These are phyloP conservation scores for Phytophthora uliginosa DNA, from an alignment of 352 stramenopile genomes.

Conservation along the genomic window DNA sequence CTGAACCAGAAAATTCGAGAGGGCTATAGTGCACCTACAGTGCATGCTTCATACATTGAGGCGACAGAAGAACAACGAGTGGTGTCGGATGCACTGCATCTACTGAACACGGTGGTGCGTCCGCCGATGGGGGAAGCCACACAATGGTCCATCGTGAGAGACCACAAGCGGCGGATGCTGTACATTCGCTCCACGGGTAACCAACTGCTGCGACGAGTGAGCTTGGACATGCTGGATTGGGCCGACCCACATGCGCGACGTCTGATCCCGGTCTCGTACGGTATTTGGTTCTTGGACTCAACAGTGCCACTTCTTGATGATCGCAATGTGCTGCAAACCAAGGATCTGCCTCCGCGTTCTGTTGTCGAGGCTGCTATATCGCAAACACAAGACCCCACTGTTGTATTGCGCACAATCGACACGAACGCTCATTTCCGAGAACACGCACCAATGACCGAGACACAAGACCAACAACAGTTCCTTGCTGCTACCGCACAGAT, in stretches of 20 bases:
- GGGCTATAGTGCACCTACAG: constrained; percentile 46
- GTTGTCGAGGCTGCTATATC: constrained; percentile 51
- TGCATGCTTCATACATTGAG: constrained; percentile 56
- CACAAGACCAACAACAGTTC: constrained; percentile 18
- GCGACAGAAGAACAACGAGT: constrained; percentile 62
- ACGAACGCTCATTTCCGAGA: neutral
- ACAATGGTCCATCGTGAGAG: constrained; percentile 77
- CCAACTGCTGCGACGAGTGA: constrained; percentile 69
- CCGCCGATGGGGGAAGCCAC: constrained; percentile 59
- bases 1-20: constrained; percentile 56
- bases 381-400: constrained; percentile 3
- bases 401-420: constrained; percentile 9
- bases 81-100: constrained; percentile 66
- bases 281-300: constrained; percentile 73
- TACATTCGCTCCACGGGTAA: constrained; percentile 82
- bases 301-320: constrained; percentile 54
- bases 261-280: constrained; percentile 69
- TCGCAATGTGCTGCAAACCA: constrained; percentile 51
- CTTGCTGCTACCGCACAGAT: constrained; percentile 24
- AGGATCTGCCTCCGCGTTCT: constrained; percentile 69
- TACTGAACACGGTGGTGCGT: constrained; percentile 75
- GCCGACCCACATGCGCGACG: constrained; percentile 42
- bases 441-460: neutral
- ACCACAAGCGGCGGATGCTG: constrained; percentile 69
- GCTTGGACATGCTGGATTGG: constrained; percentile 72